A percentile compares a stretch with the other conserved stretches of the same genome.
These are phyloP conservation scores for Echium plantagineum DNA, from an alignment of 257 asterid species.

Conservation along the genomic window DNA sequence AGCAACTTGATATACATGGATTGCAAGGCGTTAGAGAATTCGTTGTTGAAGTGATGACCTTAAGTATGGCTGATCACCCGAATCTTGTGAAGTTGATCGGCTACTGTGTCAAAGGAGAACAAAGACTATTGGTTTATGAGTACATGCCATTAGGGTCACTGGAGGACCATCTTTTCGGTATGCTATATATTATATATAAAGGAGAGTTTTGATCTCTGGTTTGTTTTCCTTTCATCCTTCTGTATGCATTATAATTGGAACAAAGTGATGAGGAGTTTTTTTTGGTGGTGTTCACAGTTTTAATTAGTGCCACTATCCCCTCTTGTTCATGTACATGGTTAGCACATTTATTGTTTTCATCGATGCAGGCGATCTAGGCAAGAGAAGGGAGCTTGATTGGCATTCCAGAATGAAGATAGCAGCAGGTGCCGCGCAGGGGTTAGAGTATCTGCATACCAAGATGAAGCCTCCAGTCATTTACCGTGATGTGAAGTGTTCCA, in stretches of 20 bases:
- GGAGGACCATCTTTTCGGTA: constrained; percentile 89
- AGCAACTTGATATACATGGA: constrained; percentile 92
- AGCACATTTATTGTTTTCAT: too few species aligned
- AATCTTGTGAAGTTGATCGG: constrained; percentile 87
- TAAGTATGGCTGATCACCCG: constrained; percentile 78
- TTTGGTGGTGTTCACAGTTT: too few species aligned
- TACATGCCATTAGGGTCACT: constrained; percentile 83
- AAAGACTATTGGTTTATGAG: constrained; percentile 80
- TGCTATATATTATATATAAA: constrained; percentile 1
- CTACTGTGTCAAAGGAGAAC: constrained; percentile 94
- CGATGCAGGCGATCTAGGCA: too few species aligned
- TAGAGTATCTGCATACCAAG: constrained; percentile 76
- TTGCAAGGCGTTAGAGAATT: constrained; percentile 86
- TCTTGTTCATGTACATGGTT: too few species aligned
- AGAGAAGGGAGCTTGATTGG: constrained; percentile 56
- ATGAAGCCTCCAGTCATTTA: constrained; percentile 94
- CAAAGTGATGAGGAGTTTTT: too few species aligned
- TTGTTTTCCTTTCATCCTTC: too few species aligned
- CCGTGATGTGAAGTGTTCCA: constrained; percentile 88
- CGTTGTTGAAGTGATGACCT: constrained; percentile 84
- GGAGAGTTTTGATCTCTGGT: neutral
- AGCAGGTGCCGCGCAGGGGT: constrained; percentile 91
- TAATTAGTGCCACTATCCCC: too few species aligned
- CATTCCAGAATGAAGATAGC: constrained; percentile 89
- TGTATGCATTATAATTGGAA: too few species aligned